Base-by-base conservation (phyloP, 2,329 filamentous ascomycete genomes). In the Neocucurbitaria cava region DNA sequence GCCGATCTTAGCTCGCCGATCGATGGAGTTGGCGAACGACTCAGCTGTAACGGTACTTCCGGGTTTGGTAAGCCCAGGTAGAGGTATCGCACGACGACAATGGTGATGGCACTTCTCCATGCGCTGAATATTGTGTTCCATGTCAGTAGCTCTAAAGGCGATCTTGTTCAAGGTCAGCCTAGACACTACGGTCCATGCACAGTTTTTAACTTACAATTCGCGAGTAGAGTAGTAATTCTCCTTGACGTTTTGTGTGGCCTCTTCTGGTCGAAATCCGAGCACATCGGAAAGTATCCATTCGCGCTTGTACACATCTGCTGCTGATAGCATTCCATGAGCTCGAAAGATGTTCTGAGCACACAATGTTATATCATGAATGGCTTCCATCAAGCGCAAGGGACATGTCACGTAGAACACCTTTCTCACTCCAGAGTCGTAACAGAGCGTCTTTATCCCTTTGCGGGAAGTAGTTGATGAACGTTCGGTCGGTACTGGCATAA, bases 31-130 rank as follows among this genome's bases (percentile, higher is more conserved):
- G 49, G 46, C 17, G 58, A 54, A 3, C 24, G 43, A 26, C 53
- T 50, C n/a, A 35, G 6, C 10, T 51, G 47, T 1, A 35, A 44
- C 17, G 54, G 31, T 41, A 52, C 47, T 8, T 39, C 48, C n/a
- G 59, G 50, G 17, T 61, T 49, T 20, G 52, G 55, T 11, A 61
- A 40, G 39, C 66, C 64, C 40, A 69, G 58, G 46, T 56, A 69
- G 13, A 66, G 45, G 39, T 67, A 58, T 17, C 64, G 60, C 13
- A 69, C 35, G 4, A 51, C 56, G 1, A 69, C 47, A 10, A 69
- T 59, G 2, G 54, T 64, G 5, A 62, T 53, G 2, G 64, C 60
- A 24, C 49, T 56, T 42, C 61, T 62, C 65, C 62, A 65, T 3
- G 56, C 49, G 18, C 52, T 43, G 20, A 40, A 41, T 5, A 61